Base-by-base conservation (phyloP, 495 filamentous ascomycete genomes). In the Zalerion maritima region DNA sequence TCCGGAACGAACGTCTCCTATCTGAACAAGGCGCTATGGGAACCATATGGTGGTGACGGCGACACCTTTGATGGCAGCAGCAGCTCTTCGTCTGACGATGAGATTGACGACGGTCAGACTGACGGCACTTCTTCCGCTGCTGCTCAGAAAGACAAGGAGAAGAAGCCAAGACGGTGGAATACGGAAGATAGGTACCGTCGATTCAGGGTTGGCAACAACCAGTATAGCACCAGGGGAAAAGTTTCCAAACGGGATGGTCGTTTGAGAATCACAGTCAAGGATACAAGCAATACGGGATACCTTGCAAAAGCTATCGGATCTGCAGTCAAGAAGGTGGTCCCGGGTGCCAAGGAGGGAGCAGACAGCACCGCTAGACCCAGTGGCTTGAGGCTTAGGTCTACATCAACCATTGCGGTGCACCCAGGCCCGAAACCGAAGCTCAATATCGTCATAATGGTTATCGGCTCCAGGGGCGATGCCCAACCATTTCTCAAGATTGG, bases 381-480 rank as follows among this genome's bases (percentile, higher is more conserved):
- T 13, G 36, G 18, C 25, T 36, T 32, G 25, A 37, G 32, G 34
- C 27, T 37, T 25, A 48, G 24, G 15, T 38, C 42, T 6, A 23
- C 45, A 17, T 31, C 40, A 17, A 34, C 41, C 22, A 24, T 34
- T 18, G 16, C 29, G 8, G 16, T 32, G 5, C 24, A 47, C 23
- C 16, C 36, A 23, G 15, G 31, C 24, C 38, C 33, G 7, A 46
- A 48, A 5, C 70, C 75, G 4, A 62, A 43, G 17, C 45, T 85
- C 13, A 84, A 81, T 43, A 73, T 85, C 10, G 79, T 83, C 0
- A 67, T 85, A 14, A 81, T 82, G 62, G 78, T 85, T 4, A 79
- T 85, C 31, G 79, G 79, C 0, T 78, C 71, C 5, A 43, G 79
- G 27, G 79, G 79, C 5, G 79, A 85, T 45, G 75, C 81, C 17